phyloP scores from a whole-genome alignment of 169 alveolate genomes.

The Babesia microti region DNA sequence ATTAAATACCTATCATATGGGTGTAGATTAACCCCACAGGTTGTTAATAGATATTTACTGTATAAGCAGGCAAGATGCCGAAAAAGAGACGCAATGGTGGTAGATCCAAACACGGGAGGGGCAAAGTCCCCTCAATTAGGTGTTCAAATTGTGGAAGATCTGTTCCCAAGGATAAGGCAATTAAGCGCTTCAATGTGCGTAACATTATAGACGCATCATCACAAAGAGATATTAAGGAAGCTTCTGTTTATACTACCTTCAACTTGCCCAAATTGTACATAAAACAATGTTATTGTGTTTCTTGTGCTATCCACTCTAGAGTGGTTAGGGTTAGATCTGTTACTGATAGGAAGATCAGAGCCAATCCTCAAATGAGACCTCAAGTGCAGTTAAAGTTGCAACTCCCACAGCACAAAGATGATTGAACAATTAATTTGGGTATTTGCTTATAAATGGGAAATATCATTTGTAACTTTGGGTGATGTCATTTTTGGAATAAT shows the following conservation, averaged over 20 bases:
- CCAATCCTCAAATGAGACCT: constrained; percentile 34
- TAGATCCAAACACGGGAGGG: constrained; percentile 97
- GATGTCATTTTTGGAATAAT: too few species aligned
- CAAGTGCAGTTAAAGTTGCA: constrained; percentile 32
- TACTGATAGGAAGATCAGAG: constrained; percentile 71
- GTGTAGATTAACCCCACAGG: constrained; percentile 6
- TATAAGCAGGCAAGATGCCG: constrained; percentile 84
- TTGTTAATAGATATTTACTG: too few species aligned
- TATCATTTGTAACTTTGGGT: too few species aligned
- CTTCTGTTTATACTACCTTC: constrained; percentile 83
- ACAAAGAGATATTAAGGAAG: constrained; percentile 93
- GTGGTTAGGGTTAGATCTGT: constrained; percentile 89
- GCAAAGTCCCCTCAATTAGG: constrained; percentile 91
- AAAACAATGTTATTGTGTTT: constrained; percentile 97
- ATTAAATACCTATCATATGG: too few species aligned
- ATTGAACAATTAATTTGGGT: constrained; percentile 10
- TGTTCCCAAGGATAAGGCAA: constrained; percentile 97
- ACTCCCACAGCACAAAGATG: constrained; percentile 38
- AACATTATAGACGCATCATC: constrained; percentile 98
- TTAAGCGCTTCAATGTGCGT: constrained; percentile 94
- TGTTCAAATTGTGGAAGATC: constrained; percentile 98
- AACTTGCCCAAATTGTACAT: constrained; percentile 94
- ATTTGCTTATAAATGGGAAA: too few species aligned
- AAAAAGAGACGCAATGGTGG: constrained; percentile 98
- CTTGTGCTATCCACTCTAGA: constrained; percentile 99